Conservation (phyloP, 2,329 filamentous ascomycete species). For the Pestalotiopsis sp. region DNA sequence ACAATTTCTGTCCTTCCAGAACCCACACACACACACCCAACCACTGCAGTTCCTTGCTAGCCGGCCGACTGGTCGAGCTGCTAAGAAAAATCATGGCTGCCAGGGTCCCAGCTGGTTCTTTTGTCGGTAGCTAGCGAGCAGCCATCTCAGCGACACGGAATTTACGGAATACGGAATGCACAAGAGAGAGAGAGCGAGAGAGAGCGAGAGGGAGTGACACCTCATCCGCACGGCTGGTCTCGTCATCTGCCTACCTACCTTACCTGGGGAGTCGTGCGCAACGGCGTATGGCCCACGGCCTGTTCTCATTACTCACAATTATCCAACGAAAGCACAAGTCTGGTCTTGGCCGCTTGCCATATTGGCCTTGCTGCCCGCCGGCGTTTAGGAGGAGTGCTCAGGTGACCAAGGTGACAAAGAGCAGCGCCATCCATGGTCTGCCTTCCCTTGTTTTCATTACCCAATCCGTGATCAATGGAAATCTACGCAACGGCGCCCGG, state of each 20-base stretch:
- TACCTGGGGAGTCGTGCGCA: neutral
- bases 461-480: constrained; percentile 40
- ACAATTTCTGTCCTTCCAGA: neutral
- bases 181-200: too few relatives aligned
- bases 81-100: neutral
- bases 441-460: constrained; percentile 49
- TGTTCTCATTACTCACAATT: constrained; percentile 17
- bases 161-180: neutral
- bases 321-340: constrained; percentile 13
- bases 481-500: constrained; percentile 17
- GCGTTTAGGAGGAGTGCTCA: constrained; percentile 29
- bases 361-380: constrained; percentile 21
- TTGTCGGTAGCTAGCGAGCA: neutral
- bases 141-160: neutral
- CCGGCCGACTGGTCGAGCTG: neutral
- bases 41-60: neutral
- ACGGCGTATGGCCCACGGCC: neutral
- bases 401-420: constrained; percentile 34
- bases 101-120: neutral
- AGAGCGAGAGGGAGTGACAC: neutral
- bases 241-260: neutral
- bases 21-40: neutral
- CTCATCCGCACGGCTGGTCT: constrained; percentile 1
- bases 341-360: constrained; percentile 17
- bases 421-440: constrained; percentile 29